Evolutionary conservation across 257 asterid genomes (phyloP).

Genomic region (Solanum piurae): DNA sequence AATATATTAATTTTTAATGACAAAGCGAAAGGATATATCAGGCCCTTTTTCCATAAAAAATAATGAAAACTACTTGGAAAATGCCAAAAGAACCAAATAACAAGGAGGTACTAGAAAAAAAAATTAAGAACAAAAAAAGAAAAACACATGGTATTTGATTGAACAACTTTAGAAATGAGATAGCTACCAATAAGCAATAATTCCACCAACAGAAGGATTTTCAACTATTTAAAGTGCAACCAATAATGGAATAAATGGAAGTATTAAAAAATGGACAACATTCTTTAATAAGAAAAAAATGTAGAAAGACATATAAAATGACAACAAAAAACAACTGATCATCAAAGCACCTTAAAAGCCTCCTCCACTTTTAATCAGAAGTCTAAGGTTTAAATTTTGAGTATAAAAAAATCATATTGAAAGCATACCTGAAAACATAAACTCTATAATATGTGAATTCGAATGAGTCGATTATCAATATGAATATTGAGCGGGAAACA

Average conservation of each 20-base stretch:
- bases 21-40: fast-evolving
- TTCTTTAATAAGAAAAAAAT: background rate
- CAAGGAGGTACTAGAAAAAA: background rate
- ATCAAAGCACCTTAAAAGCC: background rate
- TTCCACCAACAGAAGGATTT: background rate
- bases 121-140: background rate
- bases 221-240: background rate
- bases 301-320: background rate
- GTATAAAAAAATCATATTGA: too few species aligned
- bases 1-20: too few species aligned
- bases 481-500: background rate
- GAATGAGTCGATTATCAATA: background rate
- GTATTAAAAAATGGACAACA: background rate
- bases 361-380: background rate
- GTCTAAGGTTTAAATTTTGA: too few species aligned
- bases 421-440: too few species aligned
- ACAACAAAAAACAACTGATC: background rate
- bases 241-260: background rate
- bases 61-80: background rate
- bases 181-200: background rate
- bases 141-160: background rate
- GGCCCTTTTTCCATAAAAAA: background rate
- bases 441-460: background rate
- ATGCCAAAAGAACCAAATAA: background rate
- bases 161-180: background rate